These are phyloP conservation scores for Osmanthus fragrans DNA, from an alignment of 257 asterid species.

Conservation along the genomic window DNA sequence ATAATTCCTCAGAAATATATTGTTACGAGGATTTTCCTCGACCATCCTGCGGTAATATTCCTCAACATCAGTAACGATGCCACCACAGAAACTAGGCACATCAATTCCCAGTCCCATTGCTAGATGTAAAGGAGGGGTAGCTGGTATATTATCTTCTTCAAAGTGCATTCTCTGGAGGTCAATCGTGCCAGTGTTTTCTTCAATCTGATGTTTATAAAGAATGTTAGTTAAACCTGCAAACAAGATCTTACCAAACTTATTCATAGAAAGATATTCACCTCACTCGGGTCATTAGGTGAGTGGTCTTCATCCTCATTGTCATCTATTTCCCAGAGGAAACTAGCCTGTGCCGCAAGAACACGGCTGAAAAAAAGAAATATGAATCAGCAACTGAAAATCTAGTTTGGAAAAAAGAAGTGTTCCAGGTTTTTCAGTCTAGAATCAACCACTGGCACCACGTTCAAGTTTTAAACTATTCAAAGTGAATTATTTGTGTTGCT, in stretches of 20 bases:
- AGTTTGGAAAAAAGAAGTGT: not conserved
- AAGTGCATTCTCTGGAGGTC: conserved; percentile 23
- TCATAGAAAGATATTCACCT: conserved; percentile 37
- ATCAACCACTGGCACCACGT: not conserved
- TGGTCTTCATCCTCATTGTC: conserved; percentile 46
- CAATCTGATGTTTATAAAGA: conserved; percentile 34
- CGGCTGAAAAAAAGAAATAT: conserved; percentile 48
- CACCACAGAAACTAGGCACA: conserved; percentile 27
- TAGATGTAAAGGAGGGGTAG: conserved; percentile 74
- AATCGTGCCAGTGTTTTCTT: conserved; percentile 25
- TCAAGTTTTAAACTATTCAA: not conserved
- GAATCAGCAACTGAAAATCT: conserved; percentile 10
- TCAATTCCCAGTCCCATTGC: conserved; percentile 72
- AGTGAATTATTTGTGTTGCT: not conserved
- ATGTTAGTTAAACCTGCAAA: conserved; percentile 5
- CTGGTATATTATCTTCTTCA: conserved; percentile 47
- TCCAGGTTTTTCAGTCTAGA: not conserved
- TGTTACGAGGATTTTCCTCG: conserved; percentile 62
- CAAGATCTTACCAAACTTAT: not conserved
- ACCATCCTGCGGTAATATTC: conserved; percentile 59
- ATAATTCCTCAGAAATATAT: conserved; percentile 49
- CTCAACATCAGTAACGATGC: conserved; percentile 31
- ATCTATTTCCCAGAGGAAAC: conserved; percentile 77
- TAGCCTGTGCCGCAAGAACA: conserved; percentile 78
- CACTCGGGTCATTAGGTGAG: conserved; percentile 23